Conservation (phyloP, 1,284 basidiomycete genomes). For the Malassezia obtusa region DNA sequence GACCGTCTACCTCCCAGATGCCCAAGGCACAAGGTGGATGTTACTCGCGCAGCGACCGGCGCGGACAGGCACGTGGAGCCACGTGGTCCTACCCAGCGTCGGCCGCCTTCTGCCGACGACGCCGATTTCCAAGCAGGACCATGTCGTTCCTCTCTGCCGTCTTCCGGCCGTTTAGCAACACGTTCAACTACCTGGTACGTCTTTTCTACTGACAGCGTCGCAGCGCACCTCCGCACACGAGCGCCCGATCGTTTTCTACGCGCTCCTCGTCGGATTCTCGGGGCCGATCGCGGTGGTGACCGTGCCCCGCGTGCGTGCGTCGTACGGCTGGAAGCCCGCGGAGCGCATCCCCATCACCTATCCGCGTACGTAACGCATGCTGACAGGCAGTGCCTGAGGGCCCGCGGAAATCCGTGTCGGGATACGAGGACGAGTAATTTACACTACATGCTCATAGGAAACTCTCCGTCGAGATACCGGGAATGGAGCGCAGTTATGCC, state of each 20-base stretch:
- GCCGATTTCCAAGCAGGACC: not conserved
- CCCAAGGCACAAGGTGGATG: too few relatives aligned
- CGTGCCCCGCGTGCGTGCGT: conserved; percentile 68
- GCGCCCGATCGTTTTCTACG: conserved; percentile 82
- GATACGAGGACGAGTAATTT: conserved; percentile 36
- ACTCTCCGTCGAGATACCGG: not conserved
- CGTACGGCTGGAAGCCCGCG: conserved; percentile 62
- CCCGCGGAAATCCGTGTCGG: conserved; percentile 27
- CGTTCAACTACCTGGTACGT: conserved; percentile 41
- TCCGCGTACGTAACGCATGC: conserved; percentile 60
- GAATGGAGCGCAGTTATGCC: not conserved
- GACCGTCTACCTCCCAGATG: too few relatives aligned
- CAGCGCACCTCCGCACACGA: conserved; percentile 79
- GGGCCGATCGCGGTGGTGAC: conserved; percentile 63
- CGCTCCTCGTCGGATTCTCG: conserved; percentile 60
- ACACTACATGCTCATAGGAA: not conserved
- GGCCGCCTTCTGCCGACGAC: not conserved
- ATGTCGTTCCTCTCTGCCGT: conserved; percentile 20
- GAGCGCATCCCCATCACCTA: conserved; percentile 72
- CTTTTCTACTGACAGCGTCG: not conserved
- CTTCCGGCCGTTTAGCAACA: conserved; percentile 34
- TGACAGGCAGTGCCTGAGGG: conserved; percentile 31
- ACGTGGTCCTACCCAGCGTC: conserved; percentile 1
- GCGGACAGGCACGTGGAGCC: not conserved
- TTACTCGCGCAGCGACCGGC: not conserved